Conservation (phyloP, 805 yeast genomes). For the Ogataea naganishii region DNA sequence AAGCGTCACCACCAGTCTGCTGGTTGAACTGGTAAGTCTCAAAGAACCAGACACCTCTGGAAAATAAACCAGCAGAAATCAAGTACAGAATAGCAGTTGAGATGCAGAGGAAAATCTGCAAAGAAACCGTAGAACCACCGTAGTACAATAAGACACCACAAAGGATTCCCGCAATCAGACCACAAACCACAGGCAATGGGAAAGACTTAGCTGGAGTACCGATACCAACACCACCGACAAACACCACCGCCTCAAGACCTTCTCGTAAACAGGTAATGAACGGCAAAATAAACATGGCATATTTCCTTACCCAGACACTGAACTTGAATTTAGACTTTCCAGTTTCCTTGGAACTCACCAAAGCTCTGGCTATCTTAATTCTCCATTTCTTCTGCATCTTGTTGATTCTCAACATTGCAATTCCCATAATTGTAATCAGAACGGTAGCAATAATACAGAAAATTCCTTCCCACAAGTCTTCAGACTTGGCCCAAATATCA, state of each 20-base stretch:
- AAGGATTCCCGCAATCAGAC: slow-evolving; percentile 67
- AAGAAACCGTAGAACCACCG: slow-evolving; percentile 75
- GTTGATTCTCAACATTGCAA: slow-evolving; percentile 91
- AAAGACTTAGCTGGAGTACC: slow-evolving; percentile 45
- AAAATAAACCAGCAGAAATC: slow-evolving; percentile 87
- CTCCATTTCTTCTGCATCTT: slow-evolving; percentile 98
- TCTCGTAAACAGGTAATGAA: slow-evolving; percentile 89
- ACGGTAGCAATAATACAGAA: slow-evolving; percentile 86
- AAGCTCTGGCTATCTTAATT: slow-evolving; percentile 81
- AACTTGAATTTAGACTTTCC: slow-evolving; percentile 44
- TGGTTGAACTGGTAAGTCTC: slow-evolving; percentile 58
- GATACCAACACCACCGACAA: slow-evolving; percentile 93
- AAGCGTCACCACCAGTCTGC: slow-evolving; percentile 87
- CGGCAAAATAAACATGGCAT: slow-evolving; percentile 85
- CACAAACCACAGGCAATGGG: slow-evolving; percentile 90
- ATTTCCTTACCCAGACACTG: slow-evolving; percentile 55
- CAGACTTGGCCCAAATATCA: slow-evolving; percentile 81
- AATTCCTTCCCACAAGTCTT: slow-evolving; percentile 96
- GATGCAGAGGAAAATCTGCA: slow-evolving; percentile 77
- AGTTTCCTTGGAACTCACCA: slow-evolving; percentile 47
- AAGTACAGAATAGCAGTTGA: slow-evolving; percentile 87
- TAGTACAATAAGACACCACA: slow-evolving; percentile 70
- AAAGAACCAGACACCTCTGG: slow-evolving; percentile 89
- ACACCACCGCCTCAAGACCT: slow-evolving; percentile 94
- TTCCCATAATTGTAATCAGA: slow-evolving; percentile 89